Base-by-base conservation (phyloP, 805 yeast species). In the Saccharomycopsis sp. region DNA sequence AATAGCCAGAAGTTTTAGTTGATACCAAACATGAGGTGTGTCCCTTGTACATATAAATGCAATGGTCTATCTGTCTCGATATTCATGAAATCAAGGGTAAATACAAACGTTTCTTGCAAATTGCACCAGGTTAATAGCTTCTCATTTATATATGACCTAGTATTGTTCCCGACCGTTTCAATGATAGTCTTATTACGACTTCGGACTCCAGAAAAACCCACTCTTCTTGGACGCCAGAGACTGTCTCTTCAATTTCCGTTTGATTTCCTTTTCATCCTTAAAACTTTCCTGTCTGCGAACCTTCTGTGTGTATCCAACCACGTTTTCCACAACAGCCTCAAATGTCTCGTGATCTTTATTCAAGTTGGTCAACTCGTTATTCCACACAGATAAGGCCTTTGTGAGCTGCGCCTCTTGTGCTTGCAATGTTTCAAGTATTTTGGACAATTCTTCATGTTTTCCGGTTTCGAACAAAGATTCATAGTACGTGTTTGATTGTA, bases 301-400 rank as follows among this genome's bases (percentile, higher is more conserved):
- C 64, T 89, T 81, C 69, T 94, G 97, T 4, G 96, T 87, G 68
- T 91, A 91, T 5, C 96, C 97, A 15, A 91, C 88, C 64, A 91
- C 73, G 65, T 89, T 91, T 67, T 90, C 96, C 48, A 94, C 91
- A 63, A 94, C 96, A 1, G 85, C 79, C 64, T 92, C 96, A 67
- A 85, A 91, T 15, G 91, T 81, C 37, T 79, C 80, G 65, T 88
- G 87, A 68, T 91, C 95, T 50, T 76, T 78, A 57, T 73, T 73
- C 18, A 84, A 71, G 7, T 77, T 82, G 40, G 69, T 67, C 52
- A 79, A 73, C 59, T 79, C 74, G 60, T 78, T 69, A 53, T 75
- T 75, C 87, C 91, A 84, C 9, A 79, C 72, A 14, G 74, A 67
- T 14, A 80, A 66, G 37, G 75, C 65, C 8, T 61, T 66, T 55